These are phyloP conservation scores for Claviceps pusilla DNA, from an alignment of 2,329 filamentous ascomycete species.

Conservation along the genomic window DNA sequence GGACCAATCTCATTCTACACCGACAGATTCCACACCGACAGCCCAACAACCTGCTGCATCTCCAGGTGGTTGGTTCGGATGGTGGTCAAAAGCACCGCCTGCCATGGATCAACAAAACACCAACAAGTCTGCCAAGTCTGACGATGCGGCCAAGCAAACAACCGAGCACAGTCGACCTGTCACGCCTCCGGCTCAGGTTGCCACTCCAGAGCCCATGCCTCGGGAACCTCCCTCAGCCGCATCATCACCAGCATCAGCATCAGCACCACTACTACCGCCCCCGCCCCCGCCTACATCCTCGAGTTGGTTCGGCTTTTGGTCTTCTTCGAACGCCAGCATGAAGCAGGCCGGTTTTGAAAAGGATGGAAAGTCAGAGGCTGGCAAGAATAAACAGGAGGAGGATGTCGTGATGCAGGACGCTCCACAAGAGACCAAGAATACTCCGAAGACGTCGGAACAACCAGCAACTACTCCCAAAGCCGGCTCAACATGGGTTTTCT, in stretches of 20 bases:
- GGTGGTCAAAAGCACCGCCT: constrained; percentile 26
- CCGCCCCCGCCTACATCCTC: constrained; percentile 10
- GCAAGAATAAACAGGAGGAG: constrained; percentile 14
- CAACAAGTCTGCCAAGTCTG: background rate
- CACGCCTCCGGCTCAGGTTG: constrained; percentile 11
- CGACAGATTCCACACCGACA: background rate
- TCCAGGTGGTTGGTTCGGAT: constrained; percentile 40
- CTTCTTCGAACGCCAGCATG: constrained; percentile 8
- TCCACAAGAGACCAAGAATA: constrained; percentile 16
- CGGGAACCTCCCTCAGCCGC: constrained; percentile 7
- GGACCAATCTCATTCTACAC: background rate
- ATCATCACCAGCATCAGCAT: background rate
- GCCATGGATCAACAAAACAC: constrained; percentile 10
- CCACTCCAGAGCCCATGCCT: constrained; percentile 7
- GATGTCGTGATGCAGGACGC: constrained; percentile 31
- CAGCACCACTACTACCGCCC: background rate
- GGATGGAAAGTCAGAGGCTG: background rate
- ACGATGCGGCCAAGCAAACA: constrained; percentile 5
- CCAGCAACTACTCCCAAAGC: constrained; percentile 27
- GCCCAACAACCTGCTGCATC: constrained; percentile 9
- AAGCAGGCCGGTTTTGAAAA: constrained; percentile 1
- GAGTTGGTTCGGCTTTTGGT: constrained; percentile 29
- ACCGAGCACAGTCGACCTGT: constrained; percentile 8
- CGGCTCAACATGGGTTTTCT: constrained; percentile 67
- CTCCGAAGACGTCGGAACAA: constrained; percentile 12